Conservation (phyloP, 495 filamentous ascomycete genomes). For the Letharia columbiana region DNA sequence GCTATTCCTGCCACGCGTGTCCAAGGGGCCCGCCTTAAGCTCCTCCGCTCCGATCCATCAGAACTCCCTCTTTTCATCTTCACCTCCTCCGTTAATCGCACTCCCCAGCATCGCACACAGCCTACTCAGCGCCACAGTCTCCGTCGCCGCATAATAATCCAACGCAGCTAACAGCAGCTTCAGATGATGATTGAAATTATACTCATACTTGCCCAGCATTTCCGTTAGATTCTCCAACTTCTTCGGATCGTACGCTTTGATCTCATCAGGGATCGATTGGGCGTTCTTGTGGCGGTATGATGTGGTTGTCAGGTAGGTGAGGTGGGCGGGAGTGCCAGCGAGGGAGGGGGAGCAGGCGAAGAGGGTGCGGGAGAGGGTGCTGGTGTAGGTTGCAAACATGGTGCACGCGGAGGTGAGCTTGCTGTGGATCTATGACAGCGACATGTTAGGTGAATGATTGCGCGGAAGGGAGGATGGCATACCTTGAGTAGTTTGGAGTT, state of each 20-base stretch:
- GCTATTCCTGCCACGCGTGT: neutral
- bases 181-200: conserved; percentile 82
- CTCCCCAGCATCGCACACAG: conserved; percentile 71
- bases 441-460: neutral
- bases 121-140: conserved; percentile 87
- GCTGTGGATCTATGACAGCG: conserved; percentile 67
- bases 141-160: conserved; percentile 94
- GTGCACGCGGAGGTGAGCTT: conserved; percentile 89
- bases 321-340: conserved; percentile 34
- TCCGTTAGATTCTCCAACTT: conserved; percentile 52
- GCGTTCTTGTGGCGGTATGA: conserved; percentile 26
- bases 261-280: conserved; percentile 29
- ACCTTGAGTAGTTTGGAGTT: conserved; percentile 89
- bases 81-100: conserved; percentile 56
- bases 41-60: neutral
- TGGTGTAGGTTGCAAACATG: conserved; percentile 82
- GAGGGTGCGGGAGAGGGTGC: conserved; percentile 67
- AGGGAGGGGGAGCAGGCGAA: conserved; percentile 69
- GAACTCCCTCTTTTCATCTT: conserved; percentile 27
- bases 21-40: neutral
- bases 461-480: conserved; percentile 25
- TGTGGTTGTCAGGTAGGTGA: conserved; percentile 20
- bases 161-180: conserved; percentile 86
- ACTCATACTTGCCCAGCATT: conserved; percentile 77
- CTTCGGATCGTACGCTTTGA: conserved; percentile 22